Base-by-base conservation (phyloP, 1,284 basidiomycete species). In the Boletus mariae region DNA sequence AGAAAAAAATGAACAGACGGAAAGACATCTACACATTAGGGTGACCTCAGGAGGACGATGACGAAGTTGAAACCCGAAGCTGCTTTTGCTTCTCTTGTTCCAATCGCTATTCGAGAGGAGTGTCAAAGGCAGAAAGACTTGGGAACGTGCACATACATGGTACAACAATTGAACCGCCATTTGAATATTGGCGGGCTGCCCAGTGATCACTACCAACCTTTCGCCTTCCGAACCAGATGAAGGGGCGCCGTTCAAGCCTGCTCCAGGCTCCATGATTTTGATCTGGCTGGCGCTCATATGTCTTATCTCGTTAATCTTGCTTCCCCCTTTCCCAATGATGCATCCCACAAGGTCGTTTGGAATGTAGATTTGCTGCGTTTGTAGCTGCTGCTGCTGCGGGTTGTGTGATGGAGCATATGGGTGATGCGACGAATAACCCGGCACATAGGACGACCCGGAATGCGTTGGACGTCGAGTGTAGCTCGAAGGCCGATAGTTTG, bases 221-320 rank as follows among this genome's bases (percentile, higher is more conserved):
- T 98, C 95, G 52, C 90, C 85, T 64, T 90, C 88, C 34, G 83
- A 80, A 23, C 84, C 87, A 5, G 86, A 80, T 2, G 82, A 79
- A 52, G 85, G 75, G 15, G 74, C 82, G 20, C 85, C 86, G 54
- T 83, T 85, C 64, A 82, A 71, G 12, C 82, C 82, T n/a, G 90
- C 91, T 44, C 92, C 93, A 26, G 96, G 95, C 66, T 99, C 97
- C 86, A 98, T 98, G 55, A 99, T 98, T 73, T 98, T 95, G 73
- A 99, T 98, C 65, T 96, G 90, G 69, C 93, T 95, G 20, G 85
- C 90, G 68, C 84, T 94, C 86, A 91, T 90, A 69, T 87, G 91
- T 63, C 97, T 82, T 62, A 99, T 98, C 75, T 99, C 97, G 68
- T 99, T 99, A 77, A 99, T 99, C 76, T 99, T 99, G 66, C 87